Conservation (phyloP, 2,329 filamentous ascomycete species). For the Colletotrichum sp. region DNA sequence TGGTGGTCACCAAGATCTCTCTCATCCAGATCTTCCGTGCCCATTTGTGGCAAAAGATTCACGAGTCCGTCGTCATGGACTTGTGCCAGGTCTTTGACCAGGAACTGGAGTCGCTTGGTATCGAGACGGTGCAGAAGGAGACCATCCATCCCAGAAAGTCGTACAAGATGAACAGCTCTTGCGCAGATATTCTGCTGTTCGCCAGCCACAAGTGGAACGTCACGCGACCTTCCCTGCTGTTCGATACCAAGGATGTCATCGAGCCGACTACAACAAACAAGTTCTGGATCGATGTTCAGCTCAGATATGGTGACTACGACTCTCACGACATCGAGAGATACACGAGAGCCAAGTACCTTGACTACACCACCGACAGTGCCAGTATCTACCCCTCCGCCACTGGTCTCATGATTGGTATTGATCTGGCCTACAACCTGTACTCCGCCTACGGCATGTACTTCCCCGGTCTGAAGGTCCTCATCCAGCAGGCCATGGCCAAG, state of each 20-base stretch:
- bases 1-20: conserved; percentile 99
- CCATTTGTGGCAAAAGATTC: conserved; percentile 99
- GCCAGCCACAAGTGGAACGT: conserved; percentile 99
- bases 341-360: conserved; percentile 95
- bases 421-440: conserved; percentile 97
- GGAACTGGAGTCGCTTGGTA: conserved; percentile 91
- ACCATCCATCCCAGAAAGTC: conserved; percentile 99
- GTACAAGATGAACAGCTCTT: conserved; percentile 99
- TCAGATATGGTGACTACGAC: conserved; percentile 97
- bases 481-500: conserved; percentile 99
- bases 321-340: conserved; percentile 99
- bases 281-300: conserved; percentile 97
- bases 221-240: conserved; percentile 88
- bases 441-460: conserved; percentile 99
- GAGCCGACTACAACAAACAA: conserved; percentile 96
- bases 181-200: conserved; percentile 95
- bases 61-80: conserved; percentile 99
- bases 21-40: conserved; percentile 99
- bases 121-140: conserved; percentile 98
- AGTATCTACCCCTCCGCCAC: conserved; percentile 98
- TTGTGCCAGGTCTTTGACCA: conserved; percentile 98
- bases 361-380: conserved; percentile 98
- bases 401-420: conserved; percentile 96
- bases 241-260: conserved; percentile 95
- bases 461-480: conserved; percentile 91